Evolutionary conservation across 495 filamentous ascomycete species (phyloP).

Genomic region (Aspergillus hancockii): DNA sequence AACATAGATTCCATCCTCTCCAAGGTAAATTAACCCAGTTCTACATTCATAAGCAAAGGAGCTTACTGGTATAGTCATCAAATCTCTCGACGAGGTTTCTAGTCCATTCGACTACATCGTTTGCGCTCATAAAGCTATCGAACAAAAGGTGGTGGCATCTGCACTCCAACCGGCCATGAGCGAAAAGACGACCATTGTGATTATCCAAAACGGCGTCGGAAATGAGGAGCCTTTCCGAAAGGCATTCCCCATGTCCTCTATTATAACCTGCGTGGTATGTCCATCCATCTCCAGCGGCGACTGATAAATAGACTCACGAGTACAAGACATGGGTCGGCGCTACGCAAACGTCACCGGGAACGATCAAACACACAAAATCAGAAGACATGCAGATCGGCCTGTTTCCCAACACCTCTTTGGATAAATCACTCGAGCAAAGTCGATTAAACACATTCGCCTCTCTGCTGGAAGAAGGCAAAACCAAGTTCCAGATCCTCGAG

Average conservation of each 20-base stretch:
- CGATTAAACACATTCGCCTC: conserved; percentile 40
- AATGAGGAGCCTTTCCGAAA: conserved; percentile 63
- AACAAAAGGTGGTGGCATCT: conserved; percentile 35
- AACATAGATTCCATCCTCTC: conserved; percentile 42
- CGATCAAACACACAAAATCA: conserved; percentile 45
- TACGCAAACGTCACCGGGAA: conserved; percentile 44
- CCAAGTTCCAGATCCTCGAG: conserved; percentile 37
- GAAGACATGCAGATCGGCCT: conserved; percentile 50
- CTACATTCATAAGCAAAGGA: neutral
- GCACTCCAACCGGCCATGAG: conserved; percentile 42
- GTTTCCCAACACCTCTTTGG: conserved; percentile 38
- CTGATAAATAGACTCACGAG: conserved; percentile 14
- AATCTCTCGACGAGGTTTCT: conserved; percentile 38
- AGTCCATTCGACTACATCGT: conserved; percentile 46
- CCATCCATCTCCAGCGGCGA: neutral
- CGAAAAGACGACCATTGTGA: conserved; percentile 49
- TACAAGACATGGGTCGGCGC: conserved; percentile 52
- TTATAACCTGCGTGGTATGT: conserved; percentile 59
- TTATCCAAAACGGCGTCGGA: conserved; percentile 72
- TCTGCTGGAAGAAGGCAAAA: conserved; percentile 39
- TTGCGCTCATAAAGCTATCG: conserved; percentile 54
- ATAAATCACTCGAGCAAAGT: conserved; percentile 22
- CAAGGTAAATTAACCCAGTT: conserved; percentile 26
- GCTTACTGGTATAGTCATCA: conserved; percentile 34
- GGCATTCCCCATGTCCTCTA: conserved; percentile 53